These are phyloP conservation scores for Triticum turgidum DNA, from an alignment of 176 grass and related monocot species.

Conservation along the genomic window DNA sequence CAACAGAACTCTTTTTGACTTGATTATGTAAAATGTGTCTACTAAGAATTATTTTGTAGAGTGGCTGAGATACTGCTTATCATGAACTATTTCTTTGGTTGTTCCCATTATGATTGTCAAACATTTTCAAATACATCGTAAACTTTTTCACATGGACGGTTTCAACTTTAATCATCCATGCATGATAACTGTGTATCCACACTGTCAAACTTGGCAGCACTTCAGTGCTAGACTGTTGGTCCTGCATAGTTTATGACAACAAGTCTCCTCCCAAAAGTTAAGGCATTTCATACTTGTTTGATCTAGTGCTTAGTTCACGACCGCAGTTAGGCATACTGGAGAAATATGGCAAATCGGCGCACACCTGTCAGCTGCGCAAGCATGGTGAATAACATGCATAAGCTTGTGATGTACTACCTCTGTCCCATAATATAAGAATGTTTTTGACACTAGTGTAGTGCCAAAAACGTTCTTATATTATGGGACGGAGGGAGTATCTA, in stretches of 20 bases:
- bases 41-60: background rate
- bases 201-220: background rate
- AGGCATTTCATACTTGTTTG: background rate
- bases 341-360: background rate
- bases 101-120: background rate
- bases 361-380: background rate
- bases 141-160: background rate
- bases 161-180: background rate
- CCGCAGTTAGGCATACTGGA: background rate
- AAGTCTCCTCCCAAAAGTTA: background rate
- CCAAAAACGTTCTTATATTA: too few species aligned
- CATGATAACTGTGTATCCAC: background rate
- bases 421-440: too few species aligned
- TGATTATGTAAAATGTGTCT: constrained; percentile 6
- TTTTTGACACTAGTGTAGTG: too few species aligned
- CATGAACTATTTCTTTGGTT: background rate
- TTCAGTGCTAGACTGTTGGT: background rate
- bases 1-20: background rate
- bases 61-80: background rate
- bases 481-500: too few species aligned
- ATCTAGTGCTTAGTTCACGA: background rate
- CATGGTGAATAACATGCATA: background rate
- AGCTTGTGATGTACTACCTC: too few species aligned
- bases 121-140: background rate
- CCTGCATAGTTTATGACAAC: background rate